phyloP scores from a whole-genome alignment of 768 basidiomycete species.

The Coprinopsis cinerea region DNA sequence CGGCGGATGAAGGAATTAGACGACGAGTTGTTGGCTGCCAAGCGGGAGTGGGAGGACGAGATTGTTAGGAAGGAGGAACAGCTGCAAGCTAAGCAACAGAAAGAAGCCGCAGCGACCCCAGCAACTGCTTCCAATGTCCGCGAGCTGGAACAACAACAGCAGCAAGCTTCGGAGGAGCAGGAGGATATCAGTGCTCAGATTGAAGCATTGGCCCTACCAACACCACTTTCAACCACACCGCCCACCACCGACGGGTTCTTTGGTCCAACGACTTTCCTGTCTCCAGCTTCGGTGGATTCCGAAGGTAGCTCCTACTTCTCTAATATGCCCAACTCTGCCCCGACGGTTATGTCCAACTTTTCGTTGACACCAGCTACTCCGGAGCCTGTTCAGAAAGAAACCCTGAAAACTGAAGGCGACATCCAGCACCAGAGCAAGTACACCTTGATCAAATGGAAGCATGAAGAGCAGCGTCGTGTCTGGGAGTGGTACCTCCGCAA shows the following conservation, averaged over 20 bases:
- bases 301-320: conserved; percentile 29
- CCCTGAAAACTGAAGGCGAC: conserved; percentile 58
- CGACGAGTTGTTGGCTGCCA: conserved; percentile 61
- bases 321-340: conserved; percentile 11
- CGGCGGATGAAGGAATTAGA: conserved; percentile 86
- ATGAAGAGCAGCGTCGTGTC: conserved; percentile 81
- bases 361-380: not conserved
- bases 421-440: conserved; percentile 72
- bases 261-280: conserved; percentile 3
- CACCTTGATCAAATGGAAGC: conserved; percentile 66
- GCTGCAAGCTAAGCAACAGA: conserved; percentile 33
- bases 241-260: conserved; percentile 32
- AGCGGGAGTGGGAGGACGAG: conserved; percentile 84
- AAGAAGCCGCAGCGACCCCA: conserved; percentile 38
- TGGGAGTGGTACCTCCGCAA: conserved; percentile 96
- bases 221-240: conserved; percentile 28
- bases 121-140: conserved; percentile 22
- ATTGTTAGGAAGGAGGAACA: conserved; percentile 72
- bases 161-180: conserved; percentile 17
- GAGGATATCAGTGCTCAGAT: conserved; percentile 66
- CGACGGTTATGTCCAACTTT: not conserved
- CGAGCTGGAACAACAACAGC: conserved; percentile 13
- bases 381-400: conserved; percentile 19
- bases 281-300: conserved; percentile 24
- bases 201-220: conserved; percentile 41